These are phyloP conservation scores for Lentinus tigrinus DNA, from an alignment of 768 basidiomycete genomes.

Conservation along the genomic window DNA sequence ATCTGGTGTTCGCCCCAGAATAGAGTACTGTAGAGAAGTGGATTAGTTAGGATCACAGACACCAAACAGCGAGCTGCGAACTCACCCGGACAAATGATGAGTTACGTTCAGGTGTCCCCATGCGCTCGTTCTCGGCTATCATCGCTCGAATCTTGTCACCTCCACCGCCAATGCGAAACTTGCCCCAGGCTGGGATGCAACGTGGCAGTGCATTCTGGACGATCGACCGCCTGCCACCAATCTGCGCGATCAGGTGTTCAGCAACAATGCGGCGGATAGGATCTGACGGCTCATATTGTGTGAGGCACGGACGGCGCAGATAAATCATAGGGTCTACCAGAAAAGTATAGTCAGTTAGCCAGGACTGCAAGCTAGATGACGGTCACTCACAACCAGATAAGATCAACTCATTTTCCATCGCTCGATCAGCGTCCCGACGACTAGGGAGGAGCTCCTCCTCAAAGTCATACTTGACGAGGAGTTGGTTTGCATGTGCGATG, in stretches of 20 bases:
- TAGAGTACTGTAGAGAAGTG: not conserved
- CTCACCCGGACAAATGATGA: slow-evolving; percentile 30
- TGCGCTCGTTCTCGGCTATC: not conserved
- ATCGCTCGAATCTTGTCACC: slow-evolving; percentile 29
- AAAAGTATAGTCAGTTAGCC: too few relatives aligned
- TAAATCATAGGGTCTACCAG: not conserved
- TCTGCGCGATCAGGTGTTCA: not conserved
- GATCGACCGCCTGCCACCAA: not conserved
- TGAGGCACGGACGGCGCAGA: slow-evolving; percentile 1
- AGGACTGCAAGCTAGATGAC: too few relatives aligned
- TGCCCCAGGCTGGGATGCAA: slow-evolving; percentile 26
- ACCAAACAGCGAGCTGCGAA: too few relatives aligned
- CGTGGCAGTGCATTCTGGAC: not conserved
- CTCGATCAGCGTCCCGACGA: not conserved
- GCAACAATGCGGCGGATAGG: not conserved
- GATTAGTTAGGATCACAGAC: too few relatives aligned
- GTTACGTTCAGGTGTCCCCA: not conserved
- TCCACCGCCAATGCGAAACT: slow-evolving; percentile 20
- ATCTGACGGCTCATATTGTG: slow-evolving; percentile 8
- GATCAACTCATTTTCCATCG: not conserved
- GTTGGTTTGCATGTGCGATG: not conserved
- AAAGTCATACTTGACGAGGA: not conserved
- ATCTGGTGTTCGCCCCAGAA: too few relatives aligned
- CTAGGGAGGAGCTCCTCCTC: not conserved
- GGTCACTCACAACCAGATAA: not conserved